phyloP scores from a whole-genome alignment of 208 protist species.

The Acanthamoeba culbertsoni region DNA sequence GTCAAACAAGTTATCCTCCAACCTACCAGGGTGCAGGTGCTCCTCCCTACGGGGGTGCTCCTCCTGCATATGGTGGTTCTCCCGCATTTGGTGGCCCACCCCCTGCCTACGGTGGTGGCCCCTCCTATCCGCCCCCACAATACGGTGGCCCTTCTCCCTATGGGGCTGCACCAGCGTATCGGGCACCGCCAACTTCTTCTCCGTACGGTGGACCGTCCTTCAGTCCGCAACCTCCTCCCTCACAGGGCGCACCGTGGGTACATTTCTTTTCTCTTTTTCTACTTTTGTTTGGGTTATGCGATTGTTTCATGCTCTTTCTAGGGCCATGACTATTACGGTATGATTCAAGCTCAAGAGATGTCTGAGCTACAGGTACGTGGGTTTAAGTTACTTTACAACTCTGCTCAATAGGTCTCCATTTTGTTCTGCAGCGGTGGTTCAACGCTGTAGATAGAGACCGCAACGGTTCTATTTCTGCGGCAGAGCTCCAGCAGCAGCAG shows the following conservation, averaged over 20 bases:
- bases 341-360: conserved; percentile 38
- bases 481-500: background rate
- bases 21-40: background rate
- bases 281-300: background rate
- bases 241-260: background rate
- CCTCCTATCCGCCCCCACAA: background rate
- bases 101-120: background rate
- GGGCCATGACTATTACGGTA: conserved; percentile 19
- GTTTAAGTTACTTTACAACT: background rate
- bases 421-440: background rate
- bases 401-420: background rate
- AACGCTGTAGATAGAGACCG: background rate
- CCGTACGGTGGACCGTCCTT: background rate
- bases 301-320: background rate
- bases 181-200: background rate
- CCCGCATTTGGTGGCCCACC: background rate
- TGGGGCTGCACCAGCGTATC: background rate
- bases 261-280: background rate
- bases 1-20: too few species aligned
- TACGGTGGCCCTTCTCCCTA: background rate
- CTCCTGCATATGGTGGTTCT: background rate
- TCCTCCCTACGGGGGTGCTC: background rate
- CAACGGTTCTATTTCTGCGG: background rate
- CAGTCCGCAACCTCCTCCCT: background rate
- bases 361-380: background rate